Percentiles rank a stretch among this genome's conserved stretches.
These are phyloP conservation scores for Colletotrichum neosansevieriae DNA, from an alignment of 2,329 filamentous ascomycete species.

Conservation along the genomic window DNA sequence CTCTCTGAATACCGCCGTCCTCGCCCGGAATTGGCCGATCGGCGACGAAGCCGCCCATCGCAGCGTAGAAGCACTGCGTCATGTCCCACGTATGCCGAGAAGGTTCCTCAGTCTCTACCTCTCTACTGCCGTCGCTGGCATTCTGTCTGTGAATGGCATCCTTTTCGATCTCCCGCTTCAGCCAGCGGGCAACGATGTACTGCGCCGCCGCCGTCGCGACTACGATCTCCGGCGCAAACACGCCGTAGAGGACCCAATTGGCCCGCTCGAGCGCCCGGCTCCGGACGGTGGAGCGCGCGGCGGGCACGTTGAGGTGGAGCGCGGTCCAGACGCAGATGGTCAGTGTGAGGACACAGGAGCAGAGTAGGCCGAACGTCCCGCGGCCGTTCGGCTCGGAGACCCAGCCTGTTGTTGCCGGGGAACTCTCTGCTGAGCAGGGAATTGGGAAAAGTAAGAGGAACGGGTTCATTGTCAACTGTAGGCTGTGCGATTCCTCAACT, in stretches of 20 bases:
- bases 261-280: constrained; percentile 35
- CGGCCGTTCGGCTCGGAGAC: constrained; percentile 44
- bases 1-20: neutral
- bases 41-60: constrained; percentile 48
- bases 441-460: neutral
- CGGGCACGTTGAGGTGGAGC: constrained; percentile 51
- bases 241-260: constrained; percentile 47
- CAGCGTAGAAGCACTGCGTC: constrained; percentile 47
- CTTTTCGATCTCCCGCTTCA: constrained; percentile 32
- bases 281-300: constrained; percentile 24
- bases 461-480: neutral
- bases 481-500: neutral
- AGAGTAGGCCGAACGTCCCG: constrained; percentile 48
- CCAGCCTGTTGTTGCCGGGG: constrained; percentile 10
- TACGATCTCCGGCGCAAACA: constrained; percentile 49
- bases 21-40: constrained; percentile 27
- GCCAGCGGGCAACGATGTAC: constrained; percentile 40
- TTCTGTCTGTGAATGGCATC: neutral
- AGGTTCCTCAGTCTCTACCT: neutral
- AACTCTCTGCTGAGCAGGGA: neutral
- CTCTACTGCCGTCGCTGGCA: no score
- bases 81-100: constrained; percentile 37
- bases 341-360: constrained; percentile 49
- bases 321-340: constrained; percentile 51
- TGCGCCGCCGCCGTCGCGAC: constrained; percentile 47